Conservation (phyloP, 108 stramenopile species). For the Cyclostephanos invisitatus region DNA sequence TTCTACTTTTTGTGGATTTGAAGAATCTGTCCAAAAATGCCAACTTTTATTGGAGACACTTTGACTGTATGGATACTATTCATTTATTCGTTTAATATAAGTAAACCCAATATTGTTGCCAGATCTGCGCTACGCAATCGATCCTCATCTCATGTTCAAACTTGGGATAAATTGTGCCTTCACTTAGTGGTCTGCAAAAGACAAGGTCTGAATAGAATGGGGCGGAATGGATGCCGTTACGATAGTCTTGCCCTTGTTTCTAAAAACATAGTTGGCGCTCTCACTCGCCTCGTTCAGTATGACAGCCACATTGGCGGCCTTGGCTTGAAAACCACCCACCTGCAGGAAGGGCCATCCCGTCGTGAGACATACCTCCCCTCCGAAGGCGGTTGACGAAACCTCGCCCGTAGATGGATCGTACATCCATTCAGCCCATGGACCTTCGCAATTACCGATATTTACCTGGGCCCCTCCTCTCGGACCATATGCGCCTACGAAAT, state of each 20-base stretch:
- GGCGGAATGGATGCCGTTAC: conserved; percentile 78
- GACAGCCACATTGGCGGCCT: conserved; percentile 58
- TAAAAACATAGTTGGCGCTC: conserved; percentile 75
- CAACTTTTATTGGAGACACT: conserved; percentile 17
- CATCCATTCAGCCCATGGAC: conserved; percentile 58
- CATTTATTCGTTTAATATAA: background rate
- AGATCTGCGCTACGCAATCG: background rate
- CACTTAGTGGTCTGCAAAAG: background rate
- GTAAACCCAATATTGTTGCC: background rate
- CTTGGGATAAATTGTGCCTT: too few relatives aligned
- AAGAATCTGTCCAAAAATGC: background rate
- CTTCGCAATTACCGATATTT: conserved; percentile 57
- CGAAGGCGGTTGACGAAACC: conserved; percentile 58
- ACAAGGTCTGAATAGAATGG: conserved; percentile 78
- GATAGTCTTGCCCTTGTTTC: conserved; percentile 51
- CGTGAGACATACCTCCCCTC: conserved; percentile 79
- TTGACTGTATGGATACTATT: background rate
- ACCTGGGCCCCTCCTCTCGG: conserved; percentile 76
- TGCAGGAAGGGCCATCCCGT: conserved; percentile 92
- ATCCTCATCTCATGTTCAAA: background rate
- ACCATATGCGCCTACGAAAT: conserved; percentile 60
- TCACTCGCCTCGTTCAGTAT: conserved; percentile 76
- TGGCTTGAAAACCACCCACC: conserved; percentile 78
- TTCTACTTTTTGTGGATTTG: background rate
- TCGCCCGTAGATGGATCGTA: conserved; percentile 56